phyloP scores from a whole-genome alignment of 352 stramenopile genomes.

The Pythium oligandrum region DNA sequence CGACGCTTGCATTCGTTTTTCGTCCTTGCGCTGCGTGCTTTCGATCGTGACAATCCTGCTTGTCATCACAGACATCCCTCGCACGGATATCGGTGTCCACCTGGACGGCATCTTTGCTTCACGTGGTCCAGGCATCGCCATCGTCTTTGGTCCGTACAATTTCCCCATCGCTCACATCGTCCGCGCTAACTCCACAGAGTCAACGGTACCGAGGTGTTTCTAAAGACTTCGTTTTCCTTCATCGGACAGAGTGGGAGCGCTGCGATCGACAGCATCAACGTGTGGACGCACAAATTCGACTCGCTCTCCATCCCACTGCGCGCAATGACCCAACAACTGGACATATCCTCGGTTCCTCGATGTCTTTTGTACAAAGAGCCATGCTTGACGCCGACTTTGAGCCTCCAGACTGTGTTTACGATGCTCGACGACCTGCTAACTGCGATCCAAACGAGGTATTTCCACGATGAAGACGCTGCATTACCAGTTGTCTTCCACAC shows the following conservation, averaged over 20 bases:
- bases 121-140: no score
- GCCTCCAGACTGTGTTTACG: slow-evolving; percentile 19
- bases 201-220: no score
- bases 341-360: slow-evolving; percentile 12
- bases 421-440: slow-evolving; percentile 34
- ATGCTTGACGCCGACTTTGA: slow-evolving; percentile 10
- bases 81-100: neutral
- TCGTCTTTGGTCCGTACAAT: no score
- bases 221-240: no score
- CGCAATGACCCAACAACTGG: slow-evolving; percentile 8
- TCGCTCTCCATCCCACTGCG: slow-evolving; percentile 12
- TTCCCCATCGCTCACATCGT: no score
- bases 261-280: neutral
- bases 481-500: slow-evolving; percentile 13
- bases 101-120: no score
- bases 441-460: slow-evolving; percentile 9
- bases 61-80: slow-evolving; percentile 3
- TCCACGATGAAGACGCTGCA: neutral
- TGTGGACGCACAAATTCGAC: slow-evolving; percentile 22
- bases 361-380: slow-evolving; percentile 25
- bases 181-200: no score
- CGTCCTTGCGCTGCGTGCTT: slow-evolving; percentile 1
- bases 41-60: slow-evolving; percentile 1
- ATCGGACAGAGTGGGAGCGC: no score
- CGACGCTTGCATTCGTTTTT: slow-evolving; percentile 2